Conservation (phyloP, 2,329 filamentous ascomycete genomes). For the Zarea fungicola region DNA sequence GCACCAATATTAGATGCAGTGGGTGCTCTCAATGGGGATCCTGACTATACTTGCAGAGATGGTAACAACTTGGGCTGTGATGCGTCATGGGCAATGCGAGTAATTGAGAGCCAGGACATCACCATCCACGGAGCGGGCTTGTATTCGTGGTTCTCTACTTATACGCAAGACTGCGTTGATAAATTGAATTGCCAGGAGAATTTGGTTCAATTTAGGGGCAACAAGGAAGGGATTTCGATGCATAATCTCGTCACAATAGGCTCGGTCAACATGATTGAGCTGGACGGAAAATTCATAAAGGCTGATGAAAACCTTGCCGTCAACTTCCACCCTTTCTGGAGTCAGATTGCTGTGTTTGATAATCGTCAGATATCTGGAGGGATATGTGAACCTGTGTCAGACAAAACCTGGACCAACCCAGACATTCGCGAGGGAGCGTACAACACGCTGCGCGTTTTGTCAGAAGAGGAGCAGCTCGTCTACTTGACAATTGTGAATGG, state of each 20-base stretch:
- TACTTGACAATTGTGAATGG: no score
- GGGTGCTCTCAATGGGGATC: conserved; percentile 12
- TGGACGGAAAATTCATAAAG: no score
- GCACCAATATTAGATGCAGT: conserved; percentile 16
- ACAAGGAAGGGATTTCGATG: not conserved
- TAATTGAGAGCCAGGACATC: not conserved
- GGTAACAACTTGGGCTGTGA: not conserved
- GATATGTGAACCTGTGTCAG: no score
- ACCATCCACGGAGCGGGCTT: not conserved
- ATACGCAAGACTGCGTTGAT: not conserved
- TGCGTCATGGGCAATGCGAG: not conserved
- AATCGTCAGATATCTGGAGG: no score
- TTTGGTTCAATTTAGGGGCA: not conserved
- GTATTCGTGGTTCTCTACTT: not conserved
- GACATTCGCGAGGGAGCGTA: no score
- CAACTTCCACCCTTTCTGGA: no score
- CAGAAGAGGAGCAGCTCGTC: no score
- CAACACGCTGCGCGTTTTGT: no score
- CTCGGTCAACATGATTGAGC: no score
- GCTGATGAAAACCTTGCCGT: no score
- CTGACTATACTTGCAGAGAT: not conserved
- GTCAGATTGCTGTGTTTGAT: no score
- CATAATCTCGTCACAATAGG: not conserved
- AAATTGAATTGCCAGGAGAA: not conserved
- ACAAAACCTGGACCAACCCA: no score